These are phyloP conservation scores for Leccinum barrowsii DNA, from an alignment of 768 basidiomycete genomes.

Conservation along the genomic window DNA sequence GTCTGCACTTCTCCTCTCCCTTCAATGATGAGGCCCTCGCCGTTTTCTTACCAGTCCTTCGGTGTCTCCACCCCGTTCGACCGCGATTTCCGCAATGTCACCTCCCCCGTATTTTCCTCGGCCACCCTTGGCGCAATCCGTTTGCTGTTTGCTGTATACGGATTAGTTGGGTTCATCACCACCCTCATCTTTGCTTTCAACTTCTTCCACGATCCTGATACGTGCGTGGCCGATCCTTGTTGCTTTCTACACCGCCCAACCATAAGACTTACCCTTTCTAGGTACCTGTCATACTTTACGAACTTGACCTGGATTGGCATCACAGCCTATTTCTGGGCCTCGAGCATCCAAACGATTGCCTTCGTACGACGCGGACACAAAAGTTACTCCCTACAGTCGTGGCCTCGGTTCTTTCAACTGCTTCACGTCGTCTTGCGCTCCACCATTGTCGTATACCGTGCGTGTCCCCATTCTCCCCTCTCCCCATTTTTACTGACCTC, in stretches of 20 bases:
- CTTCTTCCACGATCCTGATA: slow-evolving; percentile 22
- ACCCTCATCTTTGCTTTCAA: slow-evolving; percentile 30
- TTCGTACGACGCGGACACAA: slow-evolving; percentile 37
- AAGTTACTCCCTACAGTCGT: slow-evolving; percentile 54
- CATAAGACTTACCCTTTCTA: slow-evolving; percentile 18
- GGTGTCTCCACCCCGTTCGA: slow-evolving; percentile 43
- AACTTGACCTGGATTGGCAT: slow-evolving; percentile 59
- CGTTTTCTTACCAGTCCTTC: slow-evolving; percentile 20
- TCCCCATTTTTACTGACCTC: background rate
- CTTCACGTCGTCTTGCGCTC: slow-evolving; percentile 53
- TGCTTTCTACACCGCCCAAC: background rate
- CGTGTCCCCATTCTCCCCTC: slow-evolving; percentile 24
- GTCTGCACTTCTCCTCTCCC: background rate
- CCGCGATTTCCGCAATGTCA: slow-evolving; percentile 34
- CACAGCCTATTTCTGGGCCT: slow-evolving; percentile 58
- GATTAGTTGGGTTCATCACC: slow-evolving; percentile 38
- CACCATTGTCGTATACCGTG: slow-evolving; percentile 56
- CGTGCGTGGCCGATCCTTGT: slow-evolving; percentile 30
- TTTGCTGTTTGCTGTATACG: slow-evolving; percentile 48
- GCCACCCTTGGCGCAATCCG: slow-evolving; percentile 43
- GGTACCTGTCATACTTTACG: slow-evolving; percentile 66
- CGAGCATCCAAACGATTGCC: slow-evolving; percentile 48
- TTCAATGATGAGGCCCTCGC: slow-evolving; percentile 5
- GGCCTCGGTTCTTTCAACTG: slow-evolving; percentile 54
- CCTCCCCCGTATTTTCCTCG: slow-evolving; percentile 43